These are phyloP conservation scores for Cucurbita argyrosperma DNA, from an alignment of 306 rosid species.

Conservation along the genomic window DNA sequence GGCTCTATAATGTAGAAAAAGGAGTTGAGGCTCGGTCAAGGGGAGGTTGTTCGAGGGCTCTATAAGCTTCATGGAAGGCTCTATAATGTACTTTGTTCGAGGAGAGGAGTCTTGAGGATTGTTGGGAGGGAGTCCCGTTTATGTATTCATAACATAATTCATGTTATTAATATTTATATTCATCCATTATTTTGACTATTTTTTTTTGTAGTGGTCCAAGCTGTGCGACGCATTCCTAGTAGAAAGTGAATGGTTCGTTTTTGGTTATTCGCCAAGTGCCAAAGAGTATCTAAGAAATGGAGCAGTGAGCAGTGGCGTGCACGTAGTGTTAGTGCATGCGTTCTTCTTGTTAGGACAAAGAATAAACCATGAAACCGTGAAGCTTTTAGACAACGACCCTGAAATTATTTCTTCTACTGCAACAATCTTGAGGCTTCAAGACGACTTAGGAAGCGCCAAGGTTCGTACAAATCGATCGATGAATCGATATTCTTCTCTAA, in stretches of 20 bases:
- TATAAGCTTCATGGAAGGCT: no score
- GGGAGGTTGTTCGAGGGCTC: no score
- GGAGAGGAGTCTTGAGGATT: no score
- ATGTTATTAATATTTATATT: no score
- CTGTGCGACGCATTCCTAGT: slow-evolving; percentile 42
- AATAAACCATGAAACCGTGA: slow-evolving; percentile 15
- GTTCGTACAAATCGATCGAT: background rate
- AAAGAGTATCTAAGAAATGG: slow-evolving; percentile 53
- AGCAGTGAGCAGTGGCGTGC: slow-evolving; percentile 47
- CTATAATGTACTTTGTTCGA: no score
- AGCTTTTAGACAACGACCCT: slow-evolving; percentile 23
- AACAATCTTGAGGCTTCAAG: slow-evolving; percentile 58
- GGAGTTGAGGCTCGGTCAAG: no score
- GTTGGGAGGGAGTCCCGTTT: no score
- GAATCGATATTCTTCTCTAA: no score
- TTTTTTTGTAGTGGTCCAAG: slow-evolving; percentile 30
- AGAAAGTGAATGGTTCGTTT: slow-evolving; percentile 55
- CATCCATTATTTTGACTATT: background rate
- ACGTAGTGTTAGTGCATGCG: slow-evolving; percentile 30
- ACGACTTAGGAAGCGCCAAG: slow-evolving; percentile 53
- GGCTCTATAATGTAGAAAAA: no score
- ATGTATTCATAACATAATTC: no score
- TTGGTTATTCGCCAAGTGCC: slow-evolving; percentile 24
- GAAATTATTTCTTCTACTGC: slow-evolving; percentile 32
- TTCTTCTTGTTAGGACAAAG: slow-evolving; percentile 43